Evolutionary conservation across 345 rosid genomes (phyloP), one percentile per base, ranked within the genome.

Genomic region (Pistacia vera): DNA sequence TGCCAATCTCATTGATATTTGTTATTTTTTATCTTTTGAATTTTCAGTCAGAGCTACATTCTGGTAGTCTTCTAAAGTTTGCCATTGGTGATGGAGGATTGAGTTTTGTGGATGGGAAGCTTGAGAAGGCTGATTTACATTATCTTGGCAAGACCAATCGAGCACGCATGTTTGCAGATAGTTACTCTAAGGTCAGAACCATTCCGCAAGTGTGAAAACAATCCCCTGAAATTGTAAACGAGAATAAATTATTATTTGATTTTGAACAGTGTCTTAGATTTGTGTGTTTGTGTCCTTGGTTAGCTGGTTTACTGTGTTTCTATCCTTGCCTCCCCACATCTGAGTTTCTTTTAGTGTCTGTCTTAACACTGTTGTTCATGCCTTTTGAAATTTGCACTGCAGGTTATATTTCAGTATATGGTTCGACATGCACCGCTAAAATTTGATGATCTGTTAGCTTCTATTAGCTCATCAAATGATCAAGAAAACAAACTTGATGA

Each of bases 111-210:
- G 97, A 92, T 72, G 98, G 97, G 72, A 92, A 83, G 82, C 88
- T 93, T 72, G 94, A 89, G 83, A 91, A 80, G 60, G 97, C 94
- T 55, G 98, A 96, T 83, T 77, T 93, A 70, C 86, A 86, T 71
- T 96, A 88, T 78, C 85, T 87, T 52, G 90, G 92, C 78, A 87
- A 85, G 79, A 66, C 86, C 75, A 91, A 92, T 75, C 84, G 88
- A 77, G 88, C 94, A 7, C 93, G 98, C 44, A 90, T 97, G 41
- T 96, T 90, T 77, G 95, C 99, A 52, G 99, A 96, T 76, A 93
- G 95, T 82, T 93, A 88, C 85, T 96, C 99, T 65, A 96, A 96
- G 99, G 97, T 96, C 46, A 7, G 46, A 41, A 41, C 8, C 46
- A 41, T 41, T 7, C 62, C 25, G 5, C 18, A n/a, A 1, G 51